Conservation (phyloP, 1,284 basidiomycete genomes). For the Ustilago crameri region DNA sequence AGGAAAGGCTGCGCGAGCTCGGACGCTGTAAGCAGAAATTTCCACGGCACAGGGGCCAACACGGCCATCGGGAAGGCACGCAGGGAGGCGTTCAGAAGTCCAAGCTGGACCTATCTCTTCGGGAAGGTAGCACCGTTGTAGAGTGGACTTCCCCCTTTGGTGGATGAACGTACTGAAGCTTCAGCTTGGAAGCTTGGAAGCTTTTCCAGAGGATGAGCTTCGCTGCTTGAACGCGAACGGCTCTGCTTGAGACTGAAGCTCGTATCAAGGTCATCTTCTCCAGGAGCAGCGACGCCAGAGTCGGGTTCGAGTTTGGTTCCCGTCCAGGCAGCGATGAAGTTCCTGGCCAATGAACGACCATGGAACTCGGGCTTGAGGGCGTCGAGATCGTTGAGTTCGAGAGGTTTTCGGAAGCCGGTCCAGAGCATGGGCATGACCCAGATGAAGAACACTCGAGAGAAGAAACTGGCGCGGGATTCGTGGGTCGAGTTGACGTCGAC, state of each 20-base stretch:
- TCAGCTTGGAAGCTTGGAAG: constrained; percentile 9
- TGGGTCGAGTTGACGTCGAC: constrained; percentile 30
- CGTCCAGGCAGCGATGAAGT: constrained; percentile 35
- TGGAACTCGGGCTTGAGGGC: constrained; percentile 37
- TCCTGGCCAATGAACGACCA: constrained; percentile 25
- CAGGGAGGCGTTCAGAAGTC: constrained; percentile 42
- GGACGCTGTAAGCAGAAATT: constrained; percentile 39
- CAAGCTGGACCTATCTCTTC: constrained; percentile 10
- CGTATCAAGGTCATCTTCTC: background rate
- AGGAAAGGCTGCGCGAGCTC: constrained; percentile 56
- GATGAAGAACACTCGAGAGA: constrained; percentile 50
- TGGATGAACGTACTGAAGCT: background rate
- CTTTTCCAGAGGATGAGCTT: constrained; percentile 27
- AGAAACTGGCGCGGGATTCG: constrained; percentile 50
- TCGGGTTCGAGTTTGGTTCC: constrained; percentile 3
- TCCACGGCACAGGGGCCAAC: constrained; percentile 52
- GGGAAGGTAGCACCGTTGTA: constrained; percentile 21
- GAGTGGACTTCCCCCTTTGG: background rate
- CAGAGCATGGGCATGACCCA: constrained; percentile 53
- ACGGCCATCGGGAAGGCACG: constrained; percentile 44
- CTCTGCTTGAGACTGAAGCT: constrained; percentile 12
- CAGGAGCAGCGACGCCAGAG: background rate
- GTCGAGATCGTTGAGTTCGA: constrained; percentile 47
- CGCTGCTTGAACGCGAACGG: constrained; percentile 14
- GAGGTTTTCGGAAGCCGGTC: constrained; percentile 36